Percentiles rank a stretch among this genome's conserved stretches.
Conservation (phyloP, 1,284 basidiomycete genomes). For the Amylostereum areolatum region DNA sequence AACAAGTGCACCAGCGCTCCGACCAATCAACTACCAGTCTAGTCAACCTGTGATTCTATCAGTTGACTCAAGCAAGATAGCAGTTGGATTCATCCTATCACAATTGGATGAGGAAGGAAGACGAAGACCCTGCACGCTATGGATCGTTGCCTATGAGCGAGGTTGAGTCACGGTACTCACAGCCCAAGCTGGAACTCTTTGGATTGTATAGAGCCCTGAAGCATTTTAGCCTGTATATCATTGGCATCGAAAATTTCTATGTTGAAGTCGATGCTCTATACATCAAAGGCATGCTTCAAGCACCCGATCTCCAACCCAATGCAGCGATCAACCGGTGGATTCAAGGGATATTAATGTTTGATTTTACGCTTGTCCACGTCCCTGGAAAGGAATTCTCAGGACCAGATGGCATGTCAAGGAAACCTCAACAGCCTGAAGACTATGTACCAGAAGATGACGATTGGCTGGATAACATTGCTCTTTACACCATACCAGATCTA, state of each 20-base stretch:
- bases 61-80: constrained; percentile 27
- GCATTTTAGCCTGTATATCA: constrained; percentile 21
- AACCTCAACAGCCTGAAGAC: too few relatives aligned
- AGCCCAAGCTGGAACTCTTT: constrained; percentile 36
- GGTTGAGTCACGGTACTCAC: constrained; percentile 30
- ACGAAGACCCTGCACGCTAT: constrained; percentile 1
- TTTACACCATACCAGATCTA: too few relatives aligned
- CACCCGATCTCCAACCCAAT: constrained; percentile 30
- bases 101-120: constrained; percentile 19
- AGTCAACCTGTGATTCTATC: too few relatives aligned
- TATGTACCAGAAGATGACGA: too few relatives aligned
- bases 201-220: constrained; percentile 29
- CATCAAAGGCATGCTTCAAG: constrained; percentile 32
- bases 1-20: constrained; percentile 15
- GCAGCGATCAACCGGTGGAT: constrained; percentile 37
- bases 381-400: constrained; percentile 21
- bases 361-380: constrained; percentile 30
- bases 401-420: constrained; percentile 25
- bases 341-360: constrained; percentile 27
- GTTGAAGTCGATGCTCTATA: constrained; percentile 32
- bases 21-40: constrained; percentile 23
- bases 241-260: constrained; percentile 23
- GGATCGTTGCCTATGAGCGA: constrained; percentile 28
- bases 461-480: too few relatives aligned
- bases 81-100: constrained; percentile 24